phyloP scores from a whole-genome alignment of 305 asterid genomes.

The Rubia tinctorum region DNA sequence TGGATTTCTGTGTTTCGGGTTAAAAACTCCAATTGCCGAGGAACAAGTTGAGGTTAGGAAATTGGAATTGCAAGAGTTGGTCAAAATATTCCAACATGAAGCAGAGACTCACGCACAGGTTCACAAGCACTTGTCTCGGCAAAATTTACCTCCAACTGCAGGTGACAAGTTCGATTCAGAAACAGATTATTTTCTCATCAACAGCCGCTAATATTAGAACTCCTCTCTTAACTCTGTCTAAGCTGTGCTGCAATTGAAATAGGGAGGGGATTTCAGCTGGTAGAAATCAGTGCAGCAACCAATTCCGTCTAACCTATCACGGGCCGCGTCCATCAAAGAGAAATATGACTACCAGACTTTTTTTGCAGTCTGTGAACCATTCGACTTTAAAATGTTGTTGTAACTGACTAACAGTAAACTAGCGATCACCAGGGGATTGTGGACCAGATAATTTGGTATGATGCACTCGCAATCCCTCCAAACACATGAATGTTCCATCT shows the following conservation, averaged over 20 bases:
- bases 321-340: background rate
- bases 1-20: constrained; percentile 76
- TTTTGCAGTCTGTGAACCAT: background rate
- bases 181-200: constrained; percentile 54
- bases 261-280: constrained; percentile 6
- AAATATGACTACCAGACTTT: background rate
- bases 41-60: constrained; percentile 77
- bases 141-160: constrained; percentile 85
- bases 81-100: constrained; percentile 83
- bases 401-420: background rate
- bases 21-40: constrained; percentile 65
- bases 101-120: constrained; percentile 97
- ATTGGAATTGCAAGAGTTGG: constrained; percentile 74
- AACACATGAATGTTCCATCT: no score
- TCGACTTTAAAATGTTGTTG: background rate
- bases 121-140: constrained; percentile 49
- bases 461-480: no score
- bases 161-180: constrained; percentile 54
- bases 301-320: background rate
- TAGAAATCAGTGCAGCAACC: background rate
- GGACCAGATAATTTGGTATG: no score
- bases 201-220: constrained; percentile 2
- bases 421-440: background rate
- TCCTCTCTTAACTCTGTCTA: background rate
- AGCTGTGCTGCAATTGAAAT: background rate